Conservation (phyloP, 441 rosid species). For the Gossypium laxum region DNA sequence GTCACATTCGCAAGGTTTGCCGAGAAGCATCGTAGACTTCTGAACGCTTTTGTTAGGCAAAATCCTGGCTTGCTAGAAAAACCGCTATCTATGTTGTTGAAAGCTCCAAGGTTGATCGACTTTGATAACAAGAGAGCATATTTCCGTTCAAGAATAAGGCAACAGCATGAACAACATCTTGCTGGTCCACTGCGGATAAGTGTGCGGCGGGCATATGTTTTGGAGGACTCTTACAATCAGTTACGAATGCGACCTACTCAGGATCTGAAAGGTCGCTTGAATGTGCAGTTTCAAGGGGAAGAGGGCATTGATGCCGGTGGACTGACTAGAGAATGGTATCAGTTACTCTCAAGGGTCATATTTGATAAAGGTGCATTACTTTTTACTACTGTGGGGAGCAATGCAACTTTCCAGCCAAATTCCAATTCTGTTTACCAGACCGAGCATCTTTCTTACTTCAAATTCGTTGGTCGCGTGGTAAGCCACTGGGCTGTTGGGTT, state of each 20-base stretch:
- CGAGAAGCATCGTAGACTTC: constrained; percentile 84
- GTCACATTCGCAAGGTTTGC: constrained; percentile 76
- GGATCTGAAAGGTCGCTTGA: constrained; percentile 87
- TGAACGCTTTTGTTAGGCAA: constrained; percentile 86
- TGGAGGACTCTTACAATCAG: constrained; percentile 98
- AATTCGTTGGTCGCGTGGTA: constrained; percentile 96
- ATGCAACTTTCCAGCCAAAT: constrained; percentile 93
- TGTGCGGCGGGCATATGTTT: constrained; percentile 82
- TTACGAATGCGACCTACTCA: constrained; percentile 83
- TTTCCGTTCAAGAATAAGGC: constrained; percentile 88
- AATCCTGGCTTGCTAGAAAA: constrained; percentile 83
- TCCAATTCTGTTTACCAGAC: constrained; percentile 95
- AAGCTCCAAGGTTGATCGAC: constrained; percentile 89
- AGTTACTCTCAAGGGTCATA: constrained; percentile 82
- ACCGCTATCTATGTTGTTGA: constrained; percentile 83
- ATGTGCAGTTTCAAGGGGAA: constrained; percentile 95
- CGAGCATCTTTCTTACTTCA: constrained; percentile 95
- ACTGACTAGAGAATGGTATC: constrained; percentile 97
- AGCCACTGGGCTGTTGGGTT: constrained; percentile 16
- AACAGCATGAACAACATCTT: constrained; percentile 77
- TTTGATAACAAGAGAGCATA: constrained; percentile 92
- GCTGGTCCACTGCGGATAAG: constrained; percentile 83
- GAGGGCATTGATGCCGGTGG: constrained; percentile 99
- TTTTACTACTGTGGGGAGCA: constrained; percentile 89
- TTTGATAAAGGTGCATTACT: constrained; percentile 94